Conservation (phyloP, 2,329 filamentous ascomycete genomes). For the Rutstroemia sp. region DNA sequence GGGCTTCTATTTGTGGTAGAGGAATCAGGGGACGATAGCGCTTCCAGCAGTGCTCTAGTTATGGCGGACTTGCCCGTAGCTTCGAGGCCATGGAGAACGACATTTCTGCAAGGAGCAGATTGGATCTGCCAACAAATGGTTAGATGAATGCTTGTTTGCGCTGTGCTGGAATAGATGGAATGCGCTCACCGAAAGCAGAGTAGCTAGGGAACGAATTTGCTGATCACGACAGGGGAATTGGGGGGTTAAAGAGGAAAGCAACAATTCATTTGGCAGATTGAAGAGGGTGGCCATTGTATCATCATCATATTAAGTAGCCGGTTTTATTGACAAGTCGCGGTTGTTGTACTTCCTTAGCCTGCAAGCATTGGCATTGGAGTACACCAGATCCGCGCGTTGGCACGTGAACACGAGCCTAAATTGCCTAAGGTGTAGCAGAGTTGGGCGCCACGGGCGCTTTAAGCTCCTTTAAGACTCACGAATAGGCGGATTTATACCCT, state of each 20-base stretch:
- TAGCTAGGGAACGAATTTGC: slow-evolving; percentile 51
- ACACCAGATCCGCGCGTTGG: background rate
- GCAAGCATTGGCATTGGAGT: too few species aligned
- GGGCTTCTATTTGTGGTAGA: slow-evolving; percentile 49
- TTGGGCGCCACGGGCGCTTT: too few species aligned
- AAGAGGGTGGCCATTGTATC: slow-evolving; percentile 37
- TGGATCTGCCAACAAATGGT: slow-evolving; percentile 1
- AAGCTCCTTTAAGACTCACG: too few species aligned
- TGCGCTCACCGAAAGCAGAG: slow-evolving; percentile 37
- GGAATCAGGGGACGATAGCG: slow-evolving; percentile 33
- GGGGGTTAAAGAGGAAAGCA: slow-evolving; percentile 39
- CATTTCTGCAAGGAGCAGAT: slow-evolving; percentile 34
- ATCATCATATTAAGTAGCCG: background rate
- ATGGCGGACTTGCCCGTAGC: slow-evolving; percentile 81
- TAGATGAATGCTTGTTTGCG: too few species aligned
- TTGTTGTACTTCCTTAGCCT: too few species aligned
- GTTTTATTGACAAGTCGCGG: too few species aligned
- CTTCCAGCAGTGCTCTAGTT: slow-evolving; percentile 51
- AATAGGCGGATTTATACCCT: too few species aligned
- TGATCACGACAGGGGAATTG: slow-evolving; percentile 50
- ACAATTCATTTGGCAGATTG: slow-evolving; percentile 44
- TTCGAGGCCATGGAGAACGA: slow-evolving; percentile 78
- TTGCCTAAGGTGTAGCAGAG: too few species aligned
- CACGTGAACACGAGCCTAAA: background rate
- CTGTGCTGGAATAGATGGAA: too few species aligned